These are phyloP conservation scores for Kockovaella imperatae DNA, from an alignment of 768 basidiomycete species.

Conservation along the genomic window DNA sequence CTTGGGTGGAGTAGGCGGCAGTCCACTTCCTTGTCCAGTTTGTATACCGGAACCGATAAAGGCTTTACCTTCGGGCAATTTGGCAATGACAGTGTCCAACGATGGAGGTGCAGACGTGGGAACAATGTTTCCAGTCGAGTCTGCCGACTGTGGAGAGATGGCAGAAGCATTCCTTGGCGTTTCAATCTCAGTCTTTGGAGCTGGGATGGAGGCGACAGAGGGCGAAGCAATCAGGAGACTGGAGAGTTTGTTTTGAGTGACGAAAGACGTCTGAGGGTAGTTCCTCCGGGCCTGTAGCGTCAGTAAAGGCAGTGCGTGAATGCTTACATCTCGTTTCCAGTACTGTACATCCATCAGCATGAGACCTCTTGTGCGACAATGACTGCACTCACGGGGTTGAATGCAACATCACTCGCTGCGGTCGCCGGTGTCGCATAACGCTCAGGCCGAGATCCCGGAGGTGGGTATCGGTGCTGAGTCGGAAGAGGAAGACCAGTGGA, in stretches of 20 bases:
- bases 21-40: slow-evolving; percentile 54
- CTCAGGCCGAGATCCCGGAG: slow-evolving; percentile 80
- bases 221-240: slow-evolving; percentile 74
- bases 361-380: background rate
- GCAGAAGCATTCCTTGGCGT: slow-evolving; percentile 17
- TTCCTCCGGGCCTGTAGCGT: slow-evolving; percentile 48
- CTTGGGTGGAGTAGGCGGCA: slow-evolving; percentile 65
- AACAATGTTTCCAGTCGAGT: slow-evolving; percentile 14
- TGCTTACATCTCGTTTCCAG: slow-evolving; percentile 81
- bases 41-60: slow-evolving; percentile 68
- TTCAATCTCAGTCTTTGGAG: slow-evolving; percentile 50
- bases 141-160: slow-evolving; percentile 11
- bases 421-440: slow-evolving; percentile 79
- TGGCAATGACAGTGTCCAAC: slow-evolving; percentile 47
- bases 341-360: slow-evolving; percentile 48
- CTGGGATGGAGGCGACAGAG: slow-evolving; percentile 35
- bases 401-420: slow-evolving; percentile 55
- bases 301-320: background rate
- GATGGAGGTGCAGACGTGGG: slow-evolving; percentile 42
- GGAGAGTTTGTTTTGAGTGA: slow-evolving; percentile 77
- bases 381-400: slow-evolving; percentile 25
- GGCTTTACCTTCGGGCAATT: slow-evolving; percentile 48
- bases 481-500: slow-evolving; percentile 79
- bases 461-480: slow-evolving; percentile 66
- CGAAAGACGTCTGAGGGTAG: slow-evolving; percentile 83